Conservation (phyloP, 495 filamentous ascomycete species). For the Penicillium cinerascens region DNA sequence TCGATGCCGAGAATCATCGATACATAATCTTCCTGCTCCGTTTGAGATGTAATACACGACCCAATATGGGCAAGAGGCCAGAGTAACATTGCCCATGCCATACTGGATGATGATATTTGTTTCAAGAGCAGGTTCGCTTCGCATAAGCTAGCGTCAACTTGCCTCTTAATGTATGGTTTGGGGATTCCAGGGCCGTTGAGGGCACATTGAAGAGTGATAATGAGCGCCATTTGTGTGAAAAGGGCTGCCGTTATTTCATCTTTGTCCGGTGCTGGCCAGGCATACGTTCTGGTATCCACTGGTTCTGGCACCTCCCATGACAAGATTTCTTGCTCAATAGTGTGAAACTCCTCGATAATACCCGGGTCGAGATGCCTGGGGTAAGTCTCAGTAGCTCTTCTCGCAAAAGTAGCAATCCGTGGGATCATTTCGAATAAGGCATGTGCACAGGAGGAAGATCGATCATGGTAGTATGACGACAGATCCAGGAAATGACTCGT, state of each 20-base stretch:
- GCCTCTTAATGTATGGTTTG: not conserved
- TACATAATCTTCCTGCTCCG: conserved; percentile 1
- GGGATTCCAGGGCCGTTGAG: not conserved
- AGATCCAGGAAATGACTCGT: not conserved
- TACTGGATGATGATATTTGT: not conserved
- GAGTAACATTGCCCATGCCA: not conserved
- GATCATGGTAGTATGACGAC: not conserved
- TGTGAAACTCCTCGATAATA: not conserved
- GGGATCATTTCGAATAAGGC: not conserved
- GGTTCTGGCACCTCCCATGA: not conserved
- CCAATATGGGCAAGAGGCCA: not conserved
- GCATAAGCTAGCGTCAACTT: not conserved
- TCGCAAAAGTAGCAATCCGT: not conserved
- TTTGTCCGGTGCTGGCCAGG: not conserved
- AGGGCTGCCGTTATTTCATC: not conserved
- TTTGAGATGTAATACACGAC: not conserved
- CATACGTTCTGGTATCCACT: not conserved
- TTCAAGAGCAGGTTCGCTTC: not conserved
- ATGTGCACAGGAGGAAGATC: not conserved
- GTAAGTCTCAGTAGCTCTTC: not conserved
- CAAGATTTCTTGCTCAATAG: not conserved
- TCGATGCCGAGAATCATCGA: not conserved
- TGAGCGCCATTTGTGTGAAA: not conserved
- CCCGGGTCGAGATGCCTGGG: not conserved
- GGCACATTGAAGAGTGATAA: not conserved